Base-by-base conservation (phyloP, 768 basidiomycete species). In the Macrolepiota fuliginosa region DNA sequence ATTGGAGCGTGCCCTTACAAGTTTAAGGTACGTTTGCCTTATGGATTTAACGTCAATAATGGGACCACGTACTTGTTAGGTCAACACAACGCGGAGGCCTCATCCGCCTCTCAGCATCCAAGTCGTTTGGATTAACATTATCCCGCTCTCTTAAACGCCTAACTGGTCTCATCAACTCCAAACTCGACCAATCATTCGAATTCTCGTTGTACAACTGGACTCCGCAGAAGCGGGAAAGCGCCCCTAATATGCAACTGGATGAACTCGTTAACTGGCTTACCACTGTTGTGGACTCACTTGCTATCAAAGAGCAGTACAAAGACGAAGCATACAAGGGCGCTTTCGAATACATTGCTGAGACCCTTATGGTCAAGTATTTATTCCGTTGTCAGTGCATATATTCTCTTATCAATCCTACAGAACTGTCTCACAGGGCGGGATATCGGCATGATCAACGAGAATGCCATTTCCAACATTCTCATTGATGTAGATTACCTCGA, bases 211-310 rank as follows among this genome's bases (percentile, higher is more conserved):
- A 98, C 71, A 88, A 96, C 68, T 98, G 95, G 95, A 90, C 89
- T 37, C 91, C 94, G 9, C 77, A 79, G 36, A 72, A 77, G 11
- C 84, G 85, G 36, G 89, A 92, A 70, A 80, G 83, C 61, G 86
- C 86, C 37, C 94, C 96, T 47, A 96, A 93, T 83, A 90, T 90
- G 83, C 98, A 98, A 74, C 81, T 98, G 2, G 90, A 94, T 71
- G 96, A 98, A 72, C 84, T 98, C 68, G 85, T 96, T 71, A 95
- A 94, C 71, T 99, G 96, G 91, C 81, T 98, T 56, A 96, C 90
- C 40, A 97, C 96, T 1, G 92, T 97, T 58, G 94, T 99, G 52
- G 97, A 98, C 72, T 93, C 86, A 62, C 86, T 89, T 66, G 84
- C 82, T 62, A 86, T 98, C 75, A 88, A 91, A 59, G 91, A 95